Conservation (phyloP, 2,329 filamentous ascomycete species). For the Cladorrhinum sp. region DNA sequence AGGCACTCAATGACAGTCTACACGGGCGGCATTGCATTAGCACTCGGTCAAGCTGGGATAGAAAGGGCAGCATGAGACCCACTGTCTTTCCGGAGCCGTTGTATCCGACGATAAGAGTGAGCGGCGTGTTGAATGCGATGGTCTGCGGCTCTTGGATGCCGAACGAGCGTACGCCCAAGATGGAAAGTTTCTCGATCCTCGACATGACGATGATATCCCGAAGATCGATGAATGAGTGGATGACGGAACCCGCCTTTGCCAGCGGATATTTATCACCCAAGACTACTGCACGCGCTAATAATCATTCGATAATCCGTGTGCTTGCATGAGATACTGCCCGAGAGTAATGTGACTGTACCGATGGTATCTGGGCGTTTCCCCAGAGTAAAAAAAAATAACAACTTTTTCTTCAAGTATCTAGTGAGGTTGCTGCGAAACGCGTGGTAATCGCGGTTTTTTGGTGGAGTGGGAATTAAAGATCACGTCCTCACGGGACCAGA, state of each 20-base stretch:
- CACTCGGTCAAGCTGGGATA: slow-evolving; percentile 30
- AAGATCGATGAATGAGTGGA: slow-evolving; percentile 1
- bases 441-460: neutral
- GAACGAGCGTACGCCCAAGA: slow-evolving; percentile 82
- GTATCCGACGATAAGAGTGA: slow-evolving; percentile 94
- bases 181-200: slow-evolving; percentile 84
- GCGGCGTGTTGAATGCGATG: slow-evolving; percentile 79
- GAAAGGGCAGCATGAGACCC: slow-evolving; percentile 36
- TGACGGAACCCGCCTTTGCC: neutral
- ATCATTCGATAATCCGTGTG: slow-evolving; percentile 4
- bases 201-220: slow-evolving; percentile 50
- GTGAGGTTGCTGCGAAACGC: neutral
- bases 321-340: neutral
- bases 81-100: slow-evolving; percentile 94
- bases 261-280: neutral
- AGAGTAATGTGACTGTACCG: neutral
- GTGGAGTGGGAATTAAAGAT: neutral
- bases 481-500: neutral
- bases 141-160: slow-evolving; percentile 70
- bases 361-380: neutral
- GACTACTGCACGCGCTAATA: neutral
- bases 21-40: neutral
- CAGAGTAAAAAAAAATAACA: no score
- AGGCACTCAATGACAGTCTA: slow-evolving; percentile 94
- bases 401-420: neutral